Evolutionary conservation across 1,284 basidiomycete genomes (phyloP), one percentile per base, ranked within the genome.

Genomic region (Boletus semigastroideus): DNA sequence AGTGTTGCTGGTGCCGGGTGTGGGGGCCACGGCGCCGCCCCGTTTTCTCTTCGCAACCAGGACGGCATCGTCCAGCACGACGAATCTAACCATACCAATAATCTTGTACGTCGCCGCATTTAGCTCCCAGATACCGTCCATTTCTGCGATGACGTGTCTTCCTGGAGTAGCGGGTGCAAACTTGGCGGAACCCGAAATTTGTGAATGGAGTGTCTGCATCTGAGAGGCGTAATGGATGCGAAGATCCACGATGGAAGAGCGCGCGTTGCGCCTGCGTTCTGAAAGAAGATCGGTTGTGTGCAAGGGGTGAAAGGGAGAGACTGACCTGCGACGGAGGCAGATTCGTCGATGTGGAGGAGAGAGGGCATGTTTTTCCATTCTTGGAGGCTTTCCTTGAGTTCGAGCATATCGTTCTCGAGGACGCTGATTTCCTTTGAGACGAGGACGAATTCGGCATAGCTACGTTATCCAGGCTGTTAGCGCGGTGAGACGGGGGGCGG

Each of bases 391-490:
- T 96, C 92, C 68, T 98, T 98, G 67, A 99, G 84, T 66, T 98
- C 95, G 34, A 98, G 81, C 90, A 98, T 93, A 68, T 98, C 95
- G 67, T 96, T 98, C 74, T 99, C 96, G 12, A 99, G 80, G 0
- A 91, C 90, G 8, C 92, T 90, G 42, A 99, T 96, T 72, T 99
- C 97, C 66, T 98, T 99, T 9, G 94, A 97, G 42, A 99, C 93
- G 42, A 89, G 80, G 43, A 99, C 93, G 66, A 99, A 98, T 66
- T 98, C 94, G 37, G 92, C 87, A 66, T 98, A 99, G 72, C 93
- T 95, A 61, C 13, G 49, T 59, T 30, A 46, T 33, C 8, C 22
- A 27, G n/a, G 25, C 14, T 34, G 42, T 59, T 34, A 58, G 41
- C 9, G 25, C 28, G 40, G 17, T 41, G 33, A 5, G 31, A 19